phyloP scores from a whole-genome alignment of 495 filamentous ascomycete species.

The Glarea lozoyensis region DNA sequence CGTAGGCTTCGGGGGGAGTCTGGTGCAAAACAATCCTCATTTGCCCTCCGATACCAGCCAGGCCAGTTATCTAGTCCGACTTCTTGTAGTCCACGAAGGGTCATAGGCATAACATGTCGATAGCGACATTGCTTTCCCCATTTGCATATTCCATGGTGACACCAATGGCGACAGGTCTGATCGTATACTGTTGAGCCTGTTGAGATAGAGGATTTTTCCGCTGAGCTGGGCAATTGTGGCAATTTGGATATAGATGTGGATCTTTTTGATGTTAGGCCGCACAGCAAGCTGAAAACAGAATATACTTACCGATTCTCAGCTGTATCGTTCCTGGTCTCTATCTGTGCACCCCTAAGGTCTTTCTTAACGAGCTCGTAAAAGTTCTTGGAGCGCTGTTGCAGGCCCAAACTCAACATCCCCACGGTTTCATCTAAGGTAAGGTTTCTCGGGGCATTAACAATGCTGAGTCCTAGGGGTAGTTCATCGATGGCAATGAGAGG shows the following conservation, averaged over 20 bases:
- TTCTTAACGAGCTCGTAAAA: slow-evolving; percentile 27
- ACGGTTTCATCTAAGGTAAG: slow-evolving; percentile 28
- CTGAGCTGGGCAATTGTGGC: not conserved
- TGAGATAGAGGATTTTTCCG: not conserved
- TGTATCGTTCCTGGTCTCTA: no score
- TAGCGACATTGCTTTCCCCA: slow-evolving; percentile 31
- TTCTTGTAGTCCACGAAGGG: slow-evolving; percentile 23
- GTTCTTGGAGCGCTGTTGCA: slow-evolving; percentile 17
- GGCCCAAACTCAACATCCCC: slow-evolving; percentile 30
- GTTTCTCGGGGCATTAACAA: slow-evolving; percentile 30
- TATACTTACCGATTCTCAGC: no score
- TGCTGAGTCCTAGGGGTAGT: slow-evolving; percentile 31
- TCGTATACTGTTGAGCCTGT: slow-evolving; percentile 3
- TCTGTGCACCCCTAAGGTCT: no score
- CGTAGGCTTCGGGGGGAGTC: slow-evolving; percentile 1
- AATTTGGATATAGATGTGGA: not conserved
- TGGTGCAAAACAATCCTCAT: slow-evolving; percentile 14
- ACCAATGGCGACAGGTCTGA: slow-evolving; percentile 35
- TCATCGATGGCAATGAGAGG: slow-evolving; percentile 37
- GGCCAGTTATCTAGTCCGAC: slow-evolving; percentile 29
- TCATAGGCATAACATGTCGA: slow-evolving; percentile 33
- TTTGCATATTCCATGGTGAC: slow-evolving; percentile 33
- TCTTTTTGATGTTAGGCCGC: no score
- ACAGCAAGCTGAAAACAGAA: no score
- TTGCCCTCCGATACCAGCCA: slow-evolving; percentile 24